Conservation (phyloP, 768 basidiomycete genomes). For the Tylopilus balloui region DNA sequence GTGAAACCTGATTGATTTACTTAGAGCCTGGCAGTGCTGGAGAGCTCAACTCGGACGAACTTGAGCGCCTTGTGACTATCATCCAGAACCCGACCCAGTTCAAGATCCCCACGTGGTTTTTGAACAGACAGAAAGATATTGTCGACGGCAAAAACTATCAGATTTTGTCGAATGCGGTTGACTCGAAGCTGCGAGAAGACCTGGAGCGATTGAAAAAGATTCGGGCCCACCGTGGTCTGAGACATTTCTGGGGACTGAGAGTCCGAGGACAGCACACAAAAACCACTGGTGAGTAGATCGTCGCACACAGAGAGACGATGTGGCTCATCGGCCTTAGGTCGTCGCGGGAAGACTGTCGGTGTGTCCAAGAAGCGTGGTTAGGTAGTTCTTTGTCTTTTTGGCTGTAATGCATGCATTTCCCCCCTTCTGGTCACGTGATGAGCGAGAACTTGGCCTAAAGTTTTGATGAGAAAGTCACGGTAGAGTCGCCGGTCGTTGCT, state of each 20-base stretch:
- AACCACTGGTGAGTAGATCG: slow-evolving; percentile 71
- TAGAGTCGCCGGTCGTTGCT: no score
- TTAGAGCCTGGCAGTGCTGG: slow-evolving; percentile 65
- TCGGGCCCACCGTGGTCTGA: slow-evolving; percentile 88
- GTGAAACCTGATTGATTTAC: background rate
- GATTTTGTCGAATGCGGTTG: slow-evolving; percentile 92
- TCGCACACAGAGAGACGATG: background rate
- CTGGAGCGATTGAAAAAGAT: slow-evolving; percentile 99
- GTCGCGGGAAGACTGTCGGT: slow-evolving; percentile 94
- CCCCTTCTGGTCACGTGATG: slow-evolving; percentile 18
- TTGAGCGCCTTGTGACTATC: slow-evolving; percentile 98
- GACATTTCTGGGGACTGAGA: slow-evolving; percentile 92
- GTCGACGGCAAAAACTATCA: slow-evolving; percentile 96
- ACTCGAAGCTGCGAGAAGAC: slow-evolving; percentile 98
- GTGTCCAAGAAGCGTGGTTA: slow-evolving; percentile 87
- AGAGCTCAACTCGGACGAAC: slow-evolving; percentile 98
- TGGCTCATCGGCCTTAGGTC: slow-evolving; percentile 46
- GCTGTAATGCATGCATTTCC: slow-evolving; percentile 6
- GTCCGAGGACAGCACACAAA: slow-evolving; percentile 99
- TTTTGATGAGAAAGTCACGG: background rate
- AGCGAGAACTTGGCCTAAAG: no score
- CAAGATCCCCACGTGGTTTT: slow-evolving; percentile 99
- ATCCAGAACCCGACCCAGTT: slow-evolving; percentile 99
- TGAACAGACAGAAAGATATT: slow-evolving; percentile 98
- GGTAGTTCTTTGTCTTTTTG: background rate